Base-by-base conservation (phyloP, 768 basidiomycete genomes). In the Strobilomyces confusus region DNA sequence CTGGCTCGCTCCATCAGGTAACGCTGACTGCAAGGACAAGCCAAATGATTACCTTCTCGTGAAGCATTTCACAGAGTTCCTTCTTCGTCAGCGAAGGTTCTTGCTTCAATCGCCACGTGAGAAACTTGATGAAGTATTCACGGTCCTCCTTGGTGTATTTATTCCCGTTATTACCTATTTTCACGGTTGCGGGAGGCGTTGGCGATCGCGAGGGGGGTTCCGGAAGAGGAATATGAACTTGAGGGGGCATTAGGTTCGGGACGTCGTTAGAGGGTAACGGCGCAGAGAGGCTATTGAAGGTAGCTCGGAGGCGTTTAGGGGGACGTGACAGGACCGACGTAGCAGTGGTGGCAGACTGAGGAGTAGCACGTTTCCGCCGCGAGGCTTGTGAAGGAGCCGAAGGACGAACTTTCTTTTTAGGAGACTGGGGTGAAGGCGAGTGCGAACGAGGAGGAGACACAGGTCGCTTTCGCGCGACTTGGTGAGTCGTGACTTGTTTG, bases 171-270 rank as follows among this genome's bases (percentile, higher is more conserved):
- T 73, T 75, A 48, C 69, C 69, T 36, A 64, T 60, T 41, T 83
- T 71, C 25, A 83, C 63, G 51, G 66, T 66, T 9, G 75, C 77
- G 8, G 87, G 87, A 22, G 87, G 87, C 3, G 75, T 80, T 1
- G 87, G 87, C n/a, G 83, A 82, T 43, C 84, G 81, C 20, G 82
- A 81, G 1, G 87, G 86, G 14, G 84, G 82, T 9, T 75, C 73
- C 7, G 85, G 87, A 30, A 84, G 72, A 57, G 74, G 77, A 49
- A 85, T 72, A 44, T 82, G 78, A 44, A 80, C 73, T 61, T 85
- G 79, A n/a, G 84, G 83, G 6, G 82, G 74, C 45, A 83, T 81
- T 30, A 86, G 66, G 47, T 75, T 77, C 37, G 80, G 77, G 3
- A 72, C 63, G 40, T 77, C 59, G 19, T 44, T 54, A 4, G 63